phyloP scores from a whole-genome alignment of 23 red algal genomes.

The Cyanidioschyzon merolae region DNA sequence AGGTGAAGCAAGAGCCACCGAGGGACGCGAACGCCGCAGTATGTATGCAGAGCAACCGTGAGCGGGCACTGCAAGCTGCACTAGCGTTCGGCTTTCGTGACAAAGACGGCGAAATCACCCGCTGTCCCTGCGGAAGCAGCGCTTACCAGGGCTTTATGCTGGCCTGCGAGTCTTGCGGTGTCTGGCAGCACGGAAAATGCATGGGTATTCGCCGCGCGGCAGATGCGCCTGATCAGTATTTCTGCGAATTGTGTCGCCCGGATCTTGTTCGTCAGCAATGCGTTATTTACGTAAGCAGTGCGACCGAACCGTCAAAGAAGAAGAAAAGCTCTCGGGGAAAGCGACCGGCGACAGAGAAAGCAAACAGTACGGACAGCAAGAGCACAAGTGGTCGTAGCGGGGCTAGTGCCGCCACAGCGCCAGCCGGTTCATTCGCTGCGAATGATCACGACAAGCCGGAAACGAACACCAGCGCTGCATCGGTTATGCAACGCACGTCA shows the following conservation, averaged over 20 bases:
- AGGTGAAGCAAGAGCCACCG: too few species aligned
- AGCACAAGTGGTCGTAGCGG: background rate
- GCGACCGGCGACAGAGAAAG: background rate
- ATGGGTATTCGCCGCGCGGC: constrained; percentile 59
- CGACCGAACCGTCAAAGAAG: background rate
- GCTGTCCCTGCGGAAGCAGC: constrained; percentile 70
- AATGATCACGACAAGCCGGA: background rate
- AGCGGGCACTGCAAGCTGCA: background rate
- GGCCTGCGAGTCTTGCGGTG: constrained; percentile 76
- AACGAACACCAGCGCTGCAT: background rate
- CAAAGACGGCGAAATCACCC: constrained; percentile 50
- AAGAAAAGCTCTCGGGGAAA: background rate
- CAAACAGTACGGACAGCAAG: background rate
- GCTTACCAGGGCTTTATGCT: constrained; percentile 75
- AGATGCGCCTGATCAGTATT: constrained; percentile 60
- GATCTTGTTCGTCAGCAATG: constrained; percentile 59
- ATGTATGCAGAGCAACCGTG: background rate
- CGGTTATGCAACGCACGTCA: background rate
- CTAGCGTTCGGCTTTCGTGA: constrained; percentile 1
- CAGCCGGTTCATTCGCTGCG: background rate
- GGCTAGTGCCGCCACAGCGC: background rate
- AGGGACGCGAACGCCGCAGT: background rate
- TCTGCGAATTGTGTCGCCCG: constrained; percentile 76
- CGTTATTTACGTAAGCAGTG: constrained; percentile 33
- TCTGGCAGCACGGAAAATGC: constrained; percentile 95